Base-by-base conservation (phyloP, 345 rosid genomes). In the Balakata baccata region DNA sequence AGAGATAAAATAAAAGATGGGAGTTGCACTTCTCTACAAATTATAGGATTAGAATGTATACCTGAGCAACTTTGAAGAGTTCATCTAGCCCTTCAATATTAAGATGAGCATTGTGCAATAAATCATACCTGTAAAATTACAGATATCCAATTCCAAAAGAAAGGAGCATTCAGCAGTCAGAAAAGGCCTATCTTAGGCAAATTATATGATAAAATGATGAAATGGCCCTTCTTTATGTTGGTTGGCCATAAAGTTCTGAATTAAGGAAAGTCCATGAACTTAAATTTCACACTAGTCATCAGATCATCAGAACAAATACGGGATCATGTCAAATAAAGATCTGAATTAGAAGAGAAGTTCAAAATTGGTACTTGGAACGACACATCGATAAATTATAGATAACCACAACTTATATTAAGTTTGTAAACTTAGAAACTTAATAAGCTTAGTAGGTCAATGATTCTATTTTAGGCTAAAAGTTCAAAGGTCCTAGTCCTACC, bases 61-160 rank as follows among this genome's bases (percentile, higher is more conserved):
- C 99, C 99, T 91, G 99, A 74, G 97, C 92, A 83, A 95, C 91
- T 80, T 86, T 89, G 85, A 92, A 92, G 82, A 95, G 97, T 80
- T 89, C 93, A 61, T 87, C 89, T 78, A 95, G 75, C 54, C 94
- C 97, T 78, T 92, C 88, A 65, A 95, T 78, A 79, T 90, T 85
- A 81, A 95, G 99, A 84, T 95, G 98, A 70, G 94, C 94, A 83
- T 95, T 95, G 86, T 92, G 99, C 82, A 95, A 80, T 71, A 95
- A 90, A 84, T 95, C 98, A 76, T 92, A 95, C 82, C 99, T 94
- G 83, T 77, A 74, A 78, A 70, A 64, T 58, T n/a, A 13, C 13
- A 70, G 18, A 7, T 51, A 74, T 47, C 34, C 68, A 72, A 67
- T 18, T 4, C 34, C 1, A 29, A 29, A 29, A 29, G 34, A 29